A percentile compares a stretch with the other conserved stretches of the same genome.
Evolutionary conservation across 495 filamentous ascomycete genomes (phyloP).

Genomic region (Cenococcum geophilum): DNA sequence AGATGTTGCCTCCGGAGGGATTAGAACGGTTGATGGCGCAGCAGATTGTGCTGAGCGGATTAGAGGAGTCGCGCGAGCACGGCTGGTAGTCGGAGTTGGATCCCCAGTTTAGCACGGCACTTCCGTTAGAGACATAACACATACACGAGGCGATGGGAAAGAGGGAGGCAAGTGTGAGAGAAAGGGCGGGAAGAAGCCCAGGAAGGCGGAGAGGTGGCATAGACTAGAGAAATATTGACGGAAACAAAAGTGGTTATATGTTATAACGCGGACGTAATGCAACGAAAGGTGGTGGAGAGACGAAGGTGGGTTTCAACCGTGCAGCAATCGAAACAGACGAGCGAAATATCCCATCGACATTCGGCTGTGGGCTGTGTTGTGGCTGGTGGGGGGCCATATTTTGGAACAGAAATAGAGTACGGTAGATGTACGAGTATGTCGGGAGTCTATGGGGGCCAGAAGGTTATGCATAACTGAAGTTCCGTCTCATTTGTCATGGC

Average conservation of each 20-base stretch:
- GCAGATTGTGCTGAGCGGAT: slow-evolving; percentile 1
- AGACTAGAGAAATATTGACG: neutral
- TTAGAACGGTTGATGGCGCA: slow-evolving; percentile 15
- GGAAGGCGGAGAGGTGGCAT: neutral
- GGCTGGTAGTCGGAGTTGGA: slow-evolving; percentile 5
- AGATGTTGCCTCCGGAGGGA: neutral
- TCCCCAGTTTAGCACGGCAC: neutral
- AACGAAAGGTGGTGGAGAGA: no score
- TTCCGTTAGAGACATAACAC: neutral
- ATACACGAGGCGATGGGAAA: neutral
- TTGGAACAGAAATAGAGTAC: no score
- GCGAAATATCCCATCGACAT: no score
- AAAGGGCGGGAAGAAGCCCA: neutral
- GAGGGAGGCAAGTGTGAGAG: neutral
- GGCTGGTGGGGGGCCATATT: no score
- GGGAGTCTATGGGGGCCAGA: no score
- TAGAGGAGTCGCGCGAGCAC: slow-evolving; percentile 8
- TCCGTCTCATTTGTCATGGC: no score
- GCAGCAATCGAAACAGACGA: no score
- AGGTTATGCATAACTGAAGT: no score
- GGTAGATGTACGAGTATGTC: no score
- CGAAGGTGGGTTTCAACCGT: no score
- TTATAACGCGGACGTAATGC: no score
- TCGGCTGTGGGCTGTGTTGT: no score
- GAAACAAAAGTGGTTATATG: neutral